phyloP scores from a whole-genome alignment of 495 filamentous ascomycete species.

The Haplographium delicatum region DNA sequence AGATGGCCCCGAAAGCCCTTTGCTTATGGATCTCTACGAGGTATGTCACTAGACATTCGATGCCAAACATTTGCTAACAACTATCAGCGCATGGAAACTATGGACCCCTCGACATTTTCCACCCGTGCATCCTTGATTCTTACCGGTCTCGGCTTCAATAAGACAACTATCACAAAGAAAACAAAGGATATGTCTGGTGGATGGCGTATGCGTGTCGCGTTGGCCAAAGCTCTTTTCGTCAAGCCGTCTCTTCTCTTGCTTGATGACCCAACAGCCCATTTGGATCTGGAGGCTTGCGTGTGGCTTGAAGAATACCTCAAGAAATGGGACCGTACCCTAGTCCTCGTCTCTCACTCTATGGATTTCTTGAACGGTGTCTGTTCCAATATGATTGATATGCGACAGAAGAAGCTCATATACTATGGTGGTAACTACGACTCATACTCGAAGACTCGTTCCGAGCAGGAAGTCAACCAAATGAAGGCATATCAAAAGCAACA shows the following conservation, averaged over 20 bases:
- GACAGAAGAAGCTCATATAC: conserved; percentile 83
- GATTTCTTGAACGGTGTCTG: conserved; percentile 99
- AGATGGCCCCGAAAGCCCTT: conserved; percentile 82
- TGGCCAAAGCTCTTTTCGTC: conserved; percentile 97
- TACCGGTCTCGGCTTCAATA: conserved; percentile 99
- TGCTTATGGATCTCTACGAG: conserved; percentile 95
- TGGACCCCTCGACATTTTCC: conserved; percentile 99
- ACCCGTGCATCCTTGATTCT: conserved; percentile 94
- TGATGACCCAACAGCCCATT: conserved; percentile 97
- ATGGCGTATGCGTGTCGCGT: conserved; percentile 98
- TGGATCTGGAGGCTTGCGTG: conserved; percentile 99
- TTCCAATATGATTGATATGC: conserved; percentile 98
- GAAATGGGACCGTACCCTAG: conserved; percentile 98
- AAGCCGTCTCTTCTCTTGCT: conserved; percentile 93
- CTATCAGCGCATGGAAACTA: conserved; percentile 86
- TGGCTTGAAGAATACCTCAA: conserved; percentile 99
- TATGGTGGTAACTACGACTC: conserved; percentile 99
- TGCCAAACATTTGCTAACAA: conserved; percentile 27
- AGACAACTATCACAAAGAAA: conserved; percentile 92
- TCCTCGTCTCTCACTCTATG: conserved; percentile 94
- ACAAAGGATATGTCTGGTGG: conserved; percentile 99
- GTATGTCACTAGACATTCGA: conserved; percentile 43
- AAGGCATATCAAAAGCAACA: conserved; percentile 99
- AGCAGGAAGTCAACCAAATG: conserved; percentile 96
- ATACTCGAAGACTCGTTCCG: conserved; percentile 88